These are phyloP conservation scores for Spergularia azorica DNA, from an alignment of 179 eudicot genomes.

Conservation along the genomic window DNA sequence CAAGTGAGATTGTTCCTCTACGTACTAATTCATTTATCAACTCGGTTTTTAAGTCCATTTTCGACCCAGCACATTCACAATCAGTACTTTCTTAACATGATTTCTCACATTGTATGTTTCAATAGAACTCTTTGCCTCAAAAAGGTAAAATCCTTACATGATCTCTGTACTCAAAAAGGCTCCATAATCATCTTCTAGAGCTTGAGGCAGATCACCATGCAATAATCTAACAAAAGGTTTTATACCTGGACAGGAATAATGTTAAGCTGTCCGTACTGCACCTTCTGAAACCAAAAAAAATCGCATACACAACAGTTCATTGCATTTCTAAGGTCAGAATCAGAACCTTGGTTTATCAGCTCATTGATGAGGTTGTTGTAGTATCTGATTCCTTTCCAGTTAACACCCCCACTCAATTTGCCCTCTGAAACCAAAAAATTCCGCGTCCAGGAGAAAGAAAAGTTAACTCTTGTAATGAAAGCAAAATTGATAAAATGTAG, in stretches of 20 bases:
- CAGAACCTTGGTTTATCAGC: slow-evolving; percentile 37
- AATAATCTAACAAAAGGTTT: slow-evolving; percentile 40
- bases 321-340: neutral
- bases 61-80: no score
- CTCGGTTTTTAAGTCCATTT: no score
- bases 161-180: slow-evolving; percentile 40
- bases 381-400: slow-evolving; percentile 43
- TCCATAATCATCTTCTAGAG: slow-evolving; percentile 40
- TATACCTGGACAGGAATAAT: slow-evolving; percentile 26
- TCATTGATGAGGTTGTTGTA: slow-evolving; percentile 56
- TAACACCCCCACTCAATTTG: slow-evolving; percentile 43
- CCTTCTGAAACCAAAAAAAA: neutral
- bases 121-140: no score
- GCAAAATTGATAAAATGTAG: no score
- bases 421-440: slow-evolving; percentile 38
- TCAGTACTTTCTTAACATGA: no score
- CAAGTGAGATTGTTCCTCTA: no score
- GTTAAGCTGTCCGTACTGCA: neutral
- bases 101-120: no score
- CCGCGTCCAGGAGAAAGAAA: neutral
- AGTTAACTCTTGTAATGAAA: no score
- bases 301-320: neutral
- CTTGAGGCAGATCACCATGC: slow-evolving; percentile 46
- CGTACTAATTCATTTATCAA: no score
- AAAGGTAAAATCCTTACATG: slow-evolving; percentile 32